phyloP scores from a whole-genome alignment of 192 early-diverging fungal species.

The Rhizophagus clarus region DNA sequence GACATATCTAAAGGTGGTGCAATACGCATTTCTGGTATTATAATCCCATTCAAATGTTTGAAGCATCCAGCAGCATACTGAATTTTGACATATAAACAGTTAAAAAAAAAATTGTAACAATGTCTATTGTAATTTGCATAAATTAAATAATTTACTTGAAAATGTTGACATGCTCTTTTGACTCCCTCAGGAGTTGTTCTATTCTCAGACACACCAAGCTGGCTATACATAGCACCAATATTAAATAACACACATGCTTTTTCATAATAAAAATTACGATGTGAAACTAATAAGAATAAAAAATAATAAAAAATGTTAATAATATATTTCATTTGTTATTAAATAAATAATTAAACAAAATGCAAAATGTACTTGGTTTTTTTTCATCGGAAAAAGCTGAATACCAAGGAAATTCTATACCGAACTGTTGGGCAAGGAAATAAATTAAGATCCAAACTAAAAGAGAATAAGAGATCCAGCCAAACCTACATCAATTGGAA shows the following conservation, averaged over 20 bases:
- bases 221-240: slow-evolving; percentile 83
- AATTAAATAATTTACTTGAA: slow-evolving; percentile 58
- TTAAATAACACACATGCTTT: slow-evolving; percentile 84
- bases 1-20: slow-evolving; percentile 73
- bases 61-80: slow-evolving; percentile 83
- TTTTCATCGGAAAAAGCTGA: slow-evolving; percentile 64
- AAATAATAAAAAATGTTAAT: background rate
- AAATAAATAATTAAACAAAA: background rate
- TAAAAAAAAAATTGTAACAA: background rate
- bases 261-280: slow-evolving; percentile 81
- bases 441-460: slow-evolving; percentile 10
- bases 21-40: slow-evolving; percentile 66
- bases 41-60: slow-evolving; percentile 57
- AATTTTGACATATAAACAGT: background rate
- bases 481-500: slow-evolving; percentile 78
- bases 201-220: slow-evolving; percentile 72
- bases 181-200: slow-evolving; percentile 72
- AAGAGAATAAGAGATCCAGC: slow-evolving; percentile 34
- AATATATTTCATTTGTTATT: background rate
- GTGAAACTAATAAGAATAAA: slow-evolving; percentile 48
- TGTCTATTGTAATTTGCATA: background rate
- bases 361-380: slow-evolving; percentile 48
- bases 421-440: slow-evolving; percentile 44
- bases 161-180: slow-evolving; percentile 74
- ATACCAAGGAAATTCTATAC: slow-evolving; percentile 72